These are phyloP conservation scores for Escovopsis sp. DNA, from an alignment of 2,329 filamentous ascomycete genomes.

Conservation along the genomic window DNA sequence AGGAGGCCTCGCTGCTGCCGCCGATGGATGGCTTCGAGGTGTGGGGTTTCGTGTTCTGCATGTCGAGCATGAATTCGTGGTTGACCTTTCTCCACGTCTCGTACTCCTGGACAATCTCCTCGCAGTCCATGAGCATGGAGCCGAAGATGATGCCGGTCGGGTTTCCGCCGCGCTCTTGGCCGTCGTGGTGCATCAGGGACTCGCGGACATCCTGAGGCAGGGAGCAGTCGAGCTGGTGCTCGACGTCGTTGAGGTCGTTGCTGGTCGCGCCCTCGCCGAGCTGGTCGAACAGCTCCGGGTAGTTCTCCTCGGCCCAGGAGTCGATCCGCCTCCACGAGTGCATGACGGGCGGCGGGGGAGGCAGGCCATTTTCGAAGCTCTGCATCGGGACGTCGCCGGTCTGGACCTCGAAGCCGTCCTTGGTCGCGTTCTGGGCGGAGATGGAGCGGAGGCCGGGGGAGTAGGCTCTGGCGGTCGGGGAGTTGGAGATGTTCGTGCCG, in stretches of 20 bases:
- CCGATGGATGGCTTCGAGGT: slow-evolving; percentile 54
- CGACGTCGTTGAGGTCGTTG: slow-evolving; percentile 93
- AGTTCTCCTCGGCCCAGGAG: slow-evolving; percentile 85
- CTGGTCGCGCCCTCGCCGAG: slow-evolving; percentile 80
- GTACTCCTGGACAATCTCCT: slow-evolving; percentile 97
- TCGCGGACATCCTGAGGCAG: slow-evolving; percentile 88
- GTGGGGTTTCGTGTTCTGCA: slow-evolving; percentile 45
- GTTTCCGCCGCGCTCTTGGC: slow-evolving; percentile 84
- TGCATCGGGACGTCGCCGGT: slow-evolving; percentile 92
- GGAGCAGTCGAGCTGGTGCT: slow-evolving; percentile 89
- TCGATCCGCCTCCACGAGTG: slow-evolving; percentile 96
- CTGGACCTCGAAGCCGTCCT: slow-evolving; percentile 54
- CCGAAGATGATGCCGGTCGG: slow-evolving; percentile 90
- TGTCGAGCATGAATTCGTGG: slow-evolving; percentile 64
- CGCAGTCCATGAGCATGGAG: slow-evolving; percentile 91
- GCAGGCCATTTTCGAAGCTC: slow-evolving; percentile 80
- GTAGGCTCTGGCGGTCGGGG: slow-evolving; percentile 45
- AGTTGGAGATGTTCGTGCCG: slow-evolving; percentile 26
- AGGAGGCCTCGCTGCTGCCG: slow-evolving; percentile 51
- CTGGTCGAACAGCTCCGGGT: slow-evolving; percentile 87
- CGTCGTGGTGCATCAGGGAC: slow-evolving; percentile 80
- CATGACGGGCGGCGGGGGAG: slow-evolving; percentile 71
- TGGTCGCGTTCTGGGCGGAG: slow-evolving; percentile 49
- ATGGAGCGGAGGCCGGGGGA: slow-evolving; percentile 81
- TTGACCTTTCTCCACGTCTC: slow-evolving; percentile 92